Evolutionary conservation across 257 asterid genomes (phyloP).

Genomic region (Penstemon newberryi): DNA sequence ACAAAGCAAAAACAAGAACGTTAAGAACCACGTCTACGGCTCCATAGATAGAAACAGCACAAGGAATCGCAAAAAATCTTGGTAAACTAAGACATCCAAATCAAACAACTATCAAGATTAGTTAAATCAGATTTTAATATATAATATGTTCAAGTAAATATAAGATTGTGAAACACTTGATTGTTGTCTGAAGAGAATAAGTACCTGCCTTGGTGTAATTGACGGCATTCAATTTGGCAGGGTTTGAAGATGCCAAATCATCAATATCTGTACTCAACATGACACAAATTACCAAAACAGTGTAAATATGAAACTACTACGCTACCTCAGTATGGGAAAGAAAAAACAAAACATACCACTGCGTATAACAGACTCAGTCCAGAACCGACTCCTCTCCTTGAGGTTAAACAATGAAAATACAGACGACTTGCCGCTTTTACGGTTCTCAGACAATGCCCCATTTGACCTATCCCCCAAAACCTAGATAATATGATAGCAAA

Average conservation of each 20-base stretch:
- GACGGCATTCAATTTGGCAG: constrained; percentile 49
- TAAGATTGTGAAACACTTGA: constrained; percentile 9
- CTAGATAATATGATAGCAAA: constrained; percentile 36
- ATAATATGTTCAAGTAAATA: constrained; percentile 14
- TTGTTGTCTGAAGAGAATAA: constrained; percentile 37
- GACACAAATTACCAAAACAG: constrained; percentile 20
- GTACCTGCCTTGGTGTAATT: constrained; percentile 99
- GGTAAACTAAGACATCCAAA: background rate
- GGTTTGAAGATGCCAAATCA: constrained; percentile 76
- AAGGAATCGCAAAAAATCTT: constrained; percentile 8
- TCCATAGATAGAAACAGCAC: constrained; percentile 8
- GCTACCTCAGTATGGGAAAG: background rate
- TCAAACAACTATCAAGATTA: background rate
- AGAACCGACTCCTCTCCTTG: constrained; percentile 86
- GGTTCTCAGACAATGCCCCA: constrained; percentile 58
- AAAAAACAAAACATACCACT: constrained; percentile 49
- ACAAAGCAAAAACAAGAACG: background rate
- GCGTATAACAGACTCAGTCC: constrained; percentile 93
- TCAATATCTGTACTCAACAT: constrained; percentile 51
- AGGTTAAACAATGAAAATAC: constrained; percentile 92
- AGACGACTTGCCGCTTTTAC: constrained; percentile 62
- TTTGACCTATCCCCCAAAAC: constrained; percentile 50
- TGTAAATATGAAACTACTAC: constrained; percentile 3
- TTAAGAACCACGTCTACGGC: constrained; percentile 9
- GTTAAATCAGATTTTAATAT: constrained; percentile 4